Conservation (phyloP, 1,284 basidiomycete species). For the Fomitopsis palustris region DNA sequence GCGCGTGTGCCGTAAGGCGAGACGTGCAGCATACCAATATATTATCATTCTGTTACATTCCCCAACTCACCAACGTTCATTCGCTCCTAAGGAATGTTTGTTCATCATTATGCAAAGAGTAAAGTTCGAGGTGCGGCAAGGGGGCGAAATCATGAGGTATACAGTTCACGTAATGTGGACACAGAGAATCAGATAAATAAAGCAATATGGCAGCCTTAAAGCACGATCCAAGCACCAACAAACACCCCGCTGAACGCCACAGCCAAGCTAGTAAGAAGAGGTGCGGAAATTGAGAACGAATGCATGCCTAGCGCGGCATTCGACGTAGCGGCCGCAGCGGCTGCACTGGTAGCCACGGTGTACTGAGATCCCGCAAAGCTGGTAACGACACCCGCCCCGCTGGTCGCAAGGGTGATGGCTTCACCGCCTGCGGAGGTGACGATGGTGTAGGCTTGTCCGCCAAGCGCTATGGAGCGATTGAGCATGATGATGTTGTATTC, state of each 20-base stretch:
- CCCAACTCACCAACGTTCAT: too few relatives aligned
- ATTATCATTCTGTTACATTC: too few relatives aligned
- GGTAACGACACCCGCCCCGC: constrained; percentile 42
- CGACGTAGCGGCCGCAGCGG: constrained; percentile 6
- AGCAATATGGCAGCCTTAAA: constrained; percentile 27
- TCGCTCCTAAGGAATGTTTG: too few relatives aligned
- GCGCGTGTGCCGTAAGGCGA: too few relatives aligned
- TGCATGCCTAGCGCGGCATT: constrained; percentile 23
- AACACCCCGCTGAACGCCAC: constrained; percentile 41
- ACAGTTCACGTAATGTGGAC: neutral
- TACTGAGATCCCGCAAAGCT: constrained; percentile 49
- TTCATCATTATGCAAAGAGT: too few relatives aligned
- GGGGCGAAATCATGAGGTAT: neutral
- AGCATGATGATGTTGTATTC: neutral
- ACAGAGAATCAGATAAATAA: neutral
- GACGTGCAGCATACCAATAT: too few relatives aligned
- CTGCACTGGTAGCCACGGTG: constrained; percentile 25
- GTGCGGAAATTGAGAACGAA: constrained; percentile 29
- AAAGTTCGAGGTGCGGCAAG: neutral
- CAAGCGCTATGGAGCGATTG: constrained; percentile 35
- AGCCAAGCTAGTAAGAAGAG: constrained; percentile 38
- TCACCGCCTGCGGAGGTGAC: constrained; percentile 47
- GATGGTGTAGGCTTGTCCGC: constrained; percentile 34
- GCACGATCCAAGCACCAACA: constrained; percentile 36
- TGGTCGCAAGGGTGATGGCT: constrained; percentile 49